phyloP scores from a whole-genome alignment of 2,329 filamentous ascomycete genomes.

The Sporothrix brasiliensis region DNA sequence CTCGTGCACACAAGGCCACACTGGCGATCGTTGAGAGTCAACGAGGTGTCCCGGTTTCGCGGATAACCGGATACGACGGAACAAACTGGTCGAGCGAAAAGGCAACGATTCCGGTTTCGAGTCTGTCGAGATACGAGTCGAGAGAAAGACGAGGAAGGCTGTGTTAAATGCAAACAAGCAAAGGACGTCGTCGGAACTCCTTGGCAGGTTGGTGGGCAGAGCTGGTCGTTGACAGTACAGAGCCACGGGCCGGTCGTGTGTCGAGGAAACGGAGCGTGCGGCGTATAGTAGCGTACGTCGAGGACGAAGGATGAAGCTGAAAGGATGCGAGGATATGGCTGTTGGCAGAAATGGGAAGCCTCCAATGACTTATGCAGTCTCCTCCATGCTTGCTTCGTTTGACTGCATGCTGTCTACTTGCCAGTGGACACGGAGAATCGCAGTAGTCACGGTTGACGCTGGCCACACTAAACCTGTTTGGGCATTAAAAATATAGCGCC shows the following conservation, averaged over 20 bases:
- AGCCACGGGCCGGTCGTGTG: constrained; percentile 1
- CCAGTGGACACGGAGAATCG: background rate
- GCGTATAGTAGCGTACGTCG: no score
- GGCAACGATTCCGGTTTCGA: no score
- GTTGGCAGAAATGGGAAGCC: background rate
- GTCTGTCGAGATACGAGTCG: background rate
- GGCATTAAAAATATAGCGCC: background rate
- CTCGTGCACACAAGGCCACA: background rate
- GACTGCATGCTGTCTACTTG: constrained; percentile 16
- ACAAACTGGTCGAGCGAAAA: background rate
- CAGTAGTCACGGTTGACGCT: constrained; percentile 15
- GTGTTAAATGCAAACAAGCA: background rate
- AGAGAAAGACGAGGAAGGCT: background rate
- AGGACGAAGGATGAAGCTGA: no score
- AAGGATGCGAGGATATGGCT: background rate
- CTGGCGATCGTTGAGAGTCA: background rate
- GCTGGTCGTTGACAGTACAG: background rate
- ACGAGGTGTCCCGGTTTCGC: background rate
- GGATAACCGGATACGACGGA: background rate
- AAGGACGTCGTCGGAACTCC: no score
- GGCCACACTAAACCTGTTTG: constrained; percentile 8
- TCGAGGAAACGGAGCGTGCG: background rate
- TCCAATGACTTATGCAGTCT: background rate
- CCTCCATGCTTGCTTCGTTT: constrained; percentile 16
- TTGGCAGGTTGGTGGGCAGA: background rate